These are phyloP conservation scores for Ilex aquifolium DNA, from an alignment of 257 asterid genomes.

Conservation along the genomic window DNA sequence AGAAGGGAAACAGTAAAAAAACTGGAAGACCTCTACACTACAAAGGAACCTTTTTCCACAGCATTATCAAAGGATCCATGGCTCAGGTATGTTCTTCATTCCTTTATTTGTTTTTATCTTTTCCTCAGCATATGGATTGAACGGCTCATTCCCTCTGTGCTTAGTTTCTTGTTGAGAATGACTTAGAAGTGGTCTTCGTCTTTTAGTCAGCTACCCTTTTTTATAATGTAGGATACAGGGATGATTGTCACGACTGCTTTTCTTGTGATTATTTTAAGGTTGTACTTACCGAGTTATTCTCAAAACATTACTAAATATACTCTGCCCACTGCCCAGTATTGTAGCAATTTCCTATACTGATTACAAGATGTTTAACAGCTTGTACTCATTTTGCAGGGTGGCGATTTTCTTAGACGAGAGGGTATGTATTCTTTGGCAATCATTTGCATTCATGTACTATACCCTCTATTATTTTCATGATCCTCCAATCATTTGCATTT, in stretches of 20 bases:
- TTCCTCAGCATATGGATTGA: slow-evolving; percentile 14
- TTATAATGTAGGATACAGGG: slow-evolving; percentile 87
- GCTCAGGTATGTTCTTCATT: slow-evolving; percentile 63
- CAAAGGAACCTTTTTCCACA: slow-evolving; percentile 93
- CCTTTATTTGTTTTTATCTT: slow-evolving; percentile 3
- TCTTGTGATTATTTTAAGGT: slow-evolving; percentile 95
- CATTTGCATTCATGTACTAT: not conserved
- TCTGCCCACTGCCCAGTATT: slow-evolving; percentile 13
- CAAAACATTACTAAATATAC: slow-evolving; percentile 24
- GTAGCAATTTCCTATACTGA: slow-evolving; percentile 8
- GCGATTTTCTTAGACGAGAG: slow-evolving; percentile 82
- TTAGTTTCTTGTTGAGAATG: slow-evolving; percentile 23
- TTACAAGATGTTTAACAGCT: slow-evolving; percentile 17
- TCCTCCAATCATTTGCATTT: too few species aligned
- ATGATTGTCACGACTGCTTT: slow-evolving; percentile 79
- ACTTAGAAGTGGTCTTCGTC: slow-evolving; percentile 39
- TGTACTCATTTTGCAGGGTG: slow-evolving; percentile 64
- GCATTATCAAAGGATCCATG: slow-evolving; percentile 64
- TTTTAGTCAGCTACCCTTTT: slow-evolving; percentile 71
- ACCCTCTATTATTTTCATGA: not conserved
- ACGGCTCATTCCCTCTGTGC: slow-evolving; percentile 13
- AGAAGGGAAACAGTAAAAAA: slow-evolving; percentile 73
- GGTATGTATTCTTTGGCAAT: slow-evolving; percentile 45
- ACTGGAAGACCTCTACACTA: slow-evolving; percentile 84
- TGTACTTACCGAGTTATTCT: slow-evolving; percentile 45